phyloP scores from a whole-genome alignment of 257 asterid species.

The Cordia subcordata region DNA sequence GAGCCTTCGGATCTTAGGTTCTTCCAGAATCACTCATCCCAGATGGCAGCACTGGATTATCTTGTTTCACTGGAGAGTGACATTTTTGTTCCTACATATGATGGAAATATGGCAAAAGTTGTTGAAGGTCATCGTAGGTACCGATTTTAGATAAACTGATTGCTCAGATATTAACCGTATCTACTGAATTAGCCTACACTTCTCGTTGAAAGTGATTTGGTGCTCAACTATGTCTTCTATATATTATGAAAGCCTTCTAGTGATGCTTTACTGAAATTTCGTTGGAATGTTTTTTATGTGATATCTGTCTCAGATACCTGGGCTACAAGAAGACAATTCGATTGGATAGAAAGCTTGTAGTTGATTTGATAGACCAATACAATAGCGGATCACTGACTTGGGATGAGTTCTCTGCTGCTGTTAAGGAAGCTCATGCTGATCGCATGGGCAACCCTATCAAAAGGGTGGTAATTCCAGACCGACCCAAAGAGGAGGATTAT shows the following conservation, averaged over 20 bases:
- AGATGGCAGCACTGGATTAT: slow-evolving; percentile 98
- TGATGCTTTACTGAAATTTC: not conserved
- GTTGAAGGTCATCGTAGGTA: slow-evolving; percentile 99
- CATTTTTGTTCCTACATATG: slow-evolving; percentile 90
- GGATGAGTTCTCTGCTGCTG: slow-evolving; percentile 87
- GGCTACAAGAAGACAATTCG: slow-evolving; percentile 84
- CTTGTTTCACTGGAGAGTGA: slow-evolving; percentile 98
- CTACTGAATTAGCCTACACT: too few relatives aligned
- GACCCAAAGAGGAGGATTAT: slow-evolving; percentile 98
- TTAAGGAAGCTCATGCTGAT: slow-evolving; percentile 57
- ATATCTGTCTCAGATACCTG: slow-evolving; percentile 49
- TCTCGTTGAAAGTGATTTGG: slow-evolving; percentile 1
- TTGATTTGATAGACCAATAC: slow-evolving; percentile 66
- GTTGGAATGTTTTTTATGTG: not conserved
- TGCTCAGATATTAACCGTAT: not conserved
- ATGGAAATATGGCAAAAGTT: slow-evolving; percentile 99
- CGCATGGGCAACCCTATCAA: slow-evolving; percentile 82
- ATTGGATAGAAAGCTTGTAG: slow-evolving; percentile 69
- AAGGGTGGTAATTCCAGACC: slow-evolving; percentile 71
- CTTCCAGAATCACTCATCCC: slow-evolving; percentile 95
- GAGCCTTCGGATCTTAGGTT: slow-evolving; percentile 75
- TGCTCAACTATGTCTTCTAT: not conserved
- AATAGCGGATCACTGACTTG: slow-evolving; percentile 54
- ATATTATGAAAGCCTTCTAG: not conserved
- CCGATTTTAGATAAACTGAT: not conserved